Evolutionary conservation across 2,329 filamentous ascomycete genomes (phyloP).

Genomic region (Botrytis sinoallii): DNA sequence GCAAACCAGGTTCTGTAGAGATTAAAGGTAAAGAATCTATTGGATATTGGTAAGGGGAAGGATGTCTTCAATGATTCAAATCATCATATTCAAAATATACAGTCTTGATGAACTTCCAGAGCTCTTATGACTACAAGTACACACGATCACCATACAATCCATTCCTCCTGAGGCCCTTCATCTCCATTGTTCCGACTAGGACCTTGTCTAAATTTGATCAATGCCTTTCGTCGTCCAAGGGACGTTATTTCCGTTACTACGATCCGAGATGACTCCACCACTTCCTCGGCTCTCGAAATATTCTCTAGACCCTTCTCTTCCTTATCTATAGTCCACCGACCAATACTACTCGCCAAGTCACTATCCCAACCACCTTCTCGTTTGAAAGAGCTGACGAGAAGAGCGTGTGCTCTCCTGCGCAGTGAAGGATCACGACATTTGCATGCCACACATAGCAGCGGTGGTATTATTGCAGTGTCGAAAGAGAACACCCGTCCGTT

Average conservation of each 20-base stretch:
- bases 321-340: constrained; percentile 16
- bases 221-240: background rate
- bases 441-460: constrained; percentile 7
- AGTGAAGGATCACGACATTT: constrained; percentile 17
- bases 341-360: constrained; percentile 4
- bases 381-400: background rate
- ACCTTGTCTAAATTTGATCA: constrained; percentile 1
- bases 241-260: background rate
- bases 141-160: constrained; percentile 2
- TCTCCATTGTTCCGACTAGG: background rate
- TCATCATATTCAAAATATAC: background rate
- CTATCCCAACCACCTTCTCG: constrained; percentile 19
- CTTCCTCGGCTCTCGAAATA: background rate
- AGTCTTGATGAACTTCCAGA: background rate
- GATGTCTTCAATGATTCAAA: background rate
- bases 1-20: background rate
- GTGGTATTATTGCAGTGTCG: constrained; percentile 3
- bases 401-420: background rate
- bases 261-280: constrained; percentile 4
- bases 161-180: background rate
- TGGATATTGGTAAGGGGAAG: background rate
- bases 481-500: constrained; percentile 6
- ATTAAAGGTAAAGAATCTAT: too few species aligned
- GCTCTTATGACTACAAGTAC: background rate
- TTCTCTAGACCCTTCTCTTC: constrained; percentile 15